Base-by-base conservation (phyloP, 192 early-diverging fungal species). In the Gaertneriomyces semiglobifer region DNA sequence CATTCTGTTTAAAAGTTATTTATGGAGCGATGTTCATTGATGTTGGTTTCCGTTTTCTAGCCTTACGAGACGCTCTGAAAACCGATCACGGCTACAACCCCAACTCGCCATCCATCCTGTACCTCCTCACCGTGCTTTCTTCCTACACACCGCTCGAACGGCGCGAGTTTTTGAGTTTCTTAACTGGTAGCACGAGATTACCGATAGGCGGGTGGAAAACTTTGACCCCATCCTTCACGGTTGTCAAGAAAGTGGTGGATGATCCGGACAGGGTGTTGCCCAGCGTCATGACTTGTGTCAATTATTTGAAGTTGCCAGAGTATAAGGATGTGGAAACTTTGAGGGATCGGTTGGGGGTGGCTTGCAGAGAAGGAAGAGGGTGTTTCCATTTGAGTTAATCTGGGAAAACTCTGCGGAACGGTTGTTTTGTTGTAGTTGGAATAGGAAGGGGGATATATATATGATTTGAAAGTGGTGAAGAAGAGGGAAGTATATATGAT, bases 251-350 rank as follows among this genome's bases (percentile, higher is more conserved):
- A 72, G 81, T 77, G 6, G 80, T 78, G 45, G 88, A 77, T 8
- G 46, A 42, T 4, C 55, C 88, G 0, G 92, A 96, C 68, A 86
- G 88, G 46, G 93, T 88, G 59, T 70, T 98, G 69, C 95, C 95
- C 18, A 89, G 86, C 20, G 95, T 98, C 25, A 98, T 98, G 95
- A 98, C 95, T 4, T 98, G 95, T 70, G 92, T 85, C 53, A 95
- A 98, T 67, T 93, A 93, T 65, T 80, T 98, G 53, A 98, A 98
- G 74, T 80, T 98, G 66, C 95, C 95, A 16, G 88, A 86, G 19
- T 98, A 96, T 71, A 79, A 86, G 10, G 69, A 69, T 18, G 77
- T 82, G 48, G 82, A 81, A 11, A 77, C 90, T 0, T 80, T 93
- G 77, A 76, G 74, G 38, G 72, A 75, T 56, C 80, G 87, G 72